Base-by-base conservation (phyloP, 768 basidiomycete genomes). In the Clitopilus hobsonii region DNA sequence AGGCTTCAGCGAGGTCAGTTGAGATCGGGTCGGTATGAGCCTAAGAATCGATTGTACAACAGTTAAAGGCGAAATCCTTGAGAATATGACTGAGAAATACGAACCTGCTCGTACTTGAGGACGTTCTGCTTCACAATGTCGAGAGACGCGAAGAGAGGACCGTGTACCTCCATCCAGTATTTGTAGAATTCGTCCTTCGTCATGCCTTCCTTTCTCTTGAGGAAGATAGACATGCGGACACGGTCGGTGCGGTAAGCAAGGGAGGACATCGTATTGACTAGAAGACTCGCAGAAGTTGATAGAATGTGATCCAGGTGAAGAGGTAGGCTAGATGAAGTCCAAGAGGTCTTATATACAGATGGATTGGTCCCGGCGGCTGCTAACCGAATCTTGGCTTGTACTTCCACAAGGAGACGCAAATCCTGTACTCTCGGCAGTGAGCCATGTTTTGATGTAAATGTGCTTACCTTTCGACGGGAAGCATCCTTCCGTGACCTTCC, bases 91-190 rank as follows among this genome's bases (percentile, higher is more conserved):
- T 41, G n/a, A n/a, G n/a, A n/a, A 11, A 18, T 11, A 14, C 52
- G 48, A 24, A 59, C 58, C 63, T 70, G 71, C 51, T 73, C 69
- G 58, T 71, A 71, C 49, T 66, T 68, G n/a, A 69, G 61, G 51
- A 71, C 54, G 48, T 72, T 72, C 32, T 57, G 62, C 61, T 71
- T 67, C 23, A 64, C 69, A 24, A 72, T 63, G 6, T 65, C 61
- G 13, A 72, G 60, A 0, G 65, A 66, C 25, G 60, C 53, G 60
- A 73, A 69, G 27, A 67, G 50, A 30, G 60, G 56, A 3, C 61
- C 63, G 49, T 70, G 65, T 2, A 62, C 60, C 10, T 65, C 56
- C 10, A 64, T 55, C 71, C 70, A 73, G 57, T 71, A 68, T 20
- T 58, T 56, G 51, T 63, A 63, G 51, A 71, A 73, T 25, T 70